These are phyloP conservation scores for Serendipita sp. DNA, from an alignment of 768 basidiomycete species.

Conservation along the genomic window DNA sequence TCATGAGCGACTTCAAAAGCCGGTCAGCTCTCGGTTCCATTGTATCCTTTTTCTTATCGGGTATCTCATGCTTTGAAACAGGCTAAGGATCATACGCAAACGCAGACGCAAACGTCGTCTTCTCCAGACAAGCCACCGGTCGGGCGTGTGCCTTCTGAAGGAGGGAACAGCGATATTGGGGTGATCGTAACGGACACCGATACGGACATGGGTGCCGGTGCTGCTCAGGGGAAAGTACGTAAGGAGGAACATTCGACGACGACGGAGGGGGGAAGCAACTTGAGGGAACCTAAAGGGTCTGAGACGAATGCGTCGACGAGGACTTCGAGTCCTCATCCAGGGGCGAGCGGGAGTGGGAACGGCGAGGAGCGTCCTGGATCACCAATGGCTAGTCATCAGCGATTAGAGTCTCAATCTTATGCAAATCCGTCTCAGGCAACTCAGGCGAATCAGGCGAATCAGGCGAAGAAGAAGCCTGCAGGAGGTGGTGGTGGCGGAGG, in stretches of 20 bases:
- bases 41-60: slow-evolving; percentile 5
- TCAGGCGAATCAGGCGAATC: slow-evolving; percentile 20
- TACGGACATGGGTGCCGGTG: not conserved
- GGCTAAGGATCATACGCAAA: slow-evolving; percentile 16
- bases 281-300: not conserved
- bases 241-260: not conserved
- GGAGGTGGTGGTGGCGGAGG: slow-evolving; percentile 19
- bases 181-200: not conserved
- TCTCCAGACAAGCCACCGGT: slow-evolving; percentile 19
- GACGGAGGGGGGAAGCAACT: not conserved
- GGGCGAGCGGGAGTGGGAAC: not conserved
- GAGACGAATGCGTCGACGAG: not conserved
- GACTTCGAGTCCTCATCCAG: not conserved
- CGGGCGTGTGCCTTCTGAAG: slow-evolving; percentile 43
- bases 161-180: slow-evolving; percentile 16
- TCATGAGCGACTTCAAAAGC: slow-evolving; percentile 59
- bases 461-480: slow-evolving; percentile 23
- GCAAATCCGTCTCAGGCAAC: slow-evolving; percentile 16
- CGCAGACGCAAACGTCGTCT: slow-evolving; percentile 17
- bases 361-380: not conserved
- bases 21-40: slow-evolving; percentile 27
- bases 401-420: not conserved
- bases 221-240: not conserved
- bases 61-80: not conserved
- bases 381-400: slow-evolving; percentile 8